A percentile compares a stretch with the other conserved stretches of the same genome.
These are phyloP conservation scores for Diplodia seriata DNA, from an alignment of 2,329 filamentous ascomycete genomes.

Conservation along the genomic window DNA sequence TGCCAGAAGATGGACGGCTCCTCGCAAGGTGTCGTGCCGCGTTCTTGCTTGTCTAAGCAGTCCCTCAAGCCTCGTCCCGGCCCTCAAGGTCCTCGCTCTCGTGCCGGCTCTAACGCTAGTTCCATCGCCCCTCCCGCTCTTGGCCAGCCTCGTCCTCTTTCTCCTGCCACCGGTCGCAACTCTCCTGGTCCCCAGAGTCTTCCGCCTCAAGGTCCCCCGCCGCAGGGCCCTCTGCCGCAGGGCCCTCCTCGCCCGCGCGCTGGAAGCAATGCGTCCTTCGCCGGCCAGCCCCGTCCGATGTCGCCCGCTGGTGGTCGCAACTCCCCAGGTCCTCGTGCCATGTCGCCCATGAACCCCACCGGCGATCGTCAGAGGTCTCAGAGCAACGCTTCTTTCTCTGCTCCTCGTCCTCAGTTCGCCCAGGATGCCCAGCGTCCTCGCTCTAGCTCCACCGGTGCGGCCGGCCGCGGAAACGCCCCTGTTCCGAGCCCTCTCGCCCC, in stretches of 20 bases:
- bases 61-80: slow-evolving; percentile 82
- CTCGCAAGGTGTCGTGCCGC: slow-evolving; percentile 88
- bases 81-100: slow-evolving; percentile 45
- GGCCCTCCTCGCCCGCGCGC: slow-evolving; percentile 44
- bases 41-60: slow-evolving; percentile 90
- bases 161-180: slow-evolving; percentile 50
- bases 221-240: background rate
- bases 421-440: slow-evolving; percentile 39
- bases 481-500: slow-evolving; percentile 48
- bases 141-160: slow-evolving; percentile 46
- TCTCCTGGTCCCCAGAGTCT: slow-evolving; percentile 49
- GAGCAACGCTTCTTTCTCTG: slow-evolving; percentile 48
- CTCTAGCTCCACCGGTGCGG: slow-evolving; percentile 42
- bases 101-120: slow-evolving; percentile 35
- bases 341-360: slow-evolving; percentile 48
- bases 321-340: slow-evolving; percentile 55
- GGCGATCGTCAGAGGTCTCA: slow-evolving; percentile 43
- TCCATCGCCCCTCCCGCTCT: slow-evolving; percentile 36
- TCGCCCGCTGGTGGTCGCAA: slow-evolving; percentile 54
- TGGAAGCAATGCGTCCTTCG: slow-evolving; percentile 49
- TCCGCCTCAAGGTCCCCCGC: slow-evolving; percentile 49
- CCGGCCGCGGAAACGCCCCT: slow-evolving; percentile 40
- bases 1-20: slow-evolving; percentile 90
- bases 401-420: slow-evolving; percentile 33
- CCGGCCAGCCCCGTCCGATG: slow-evolving; percentile 40